Evolutionary conservation across 768 basidiomycete genomes (phyloP).

Genomic region (Leccinum ochraceum): DNA sequence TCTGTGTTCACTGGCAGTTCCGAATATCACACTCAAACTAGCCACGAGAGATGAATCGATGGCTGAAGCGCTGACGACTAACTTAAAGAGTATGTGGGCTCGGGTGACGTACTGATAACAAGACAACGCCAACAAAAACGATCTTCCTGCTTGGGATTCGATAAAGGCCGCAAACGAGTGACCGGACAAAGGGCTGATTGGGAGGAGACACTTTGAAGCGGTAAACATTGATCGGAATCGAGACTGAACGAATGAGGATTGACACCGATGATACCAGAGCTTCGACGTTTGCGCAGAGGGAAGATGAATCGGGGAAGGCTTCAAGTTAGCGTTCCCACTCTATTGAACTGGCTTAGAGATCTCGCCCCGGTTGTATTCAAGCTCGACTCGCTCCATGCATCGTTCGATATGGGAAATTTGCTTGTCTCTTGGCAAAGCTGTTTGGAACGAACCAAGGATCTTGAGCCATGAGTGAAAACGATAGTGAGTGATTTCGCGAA

Average conservation of each 20-base stretch:
- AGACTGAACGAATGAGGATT: background rate
- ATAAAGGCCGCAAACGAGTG: too few species aligned
- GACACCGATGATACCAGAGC: background rate
- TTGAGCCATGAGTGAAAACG: too few species aligned
- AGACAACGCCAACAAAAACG: background rate
- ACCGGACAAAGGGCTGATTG: background rate
- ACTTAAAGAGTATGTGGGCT: too few species aligned
- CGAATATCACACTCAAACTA: background rate
- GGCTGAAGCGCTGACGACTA: too few species aligned
- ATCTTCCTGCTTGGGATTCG: too few species aligned
- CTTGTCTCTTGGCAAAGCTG: too few species aligned
- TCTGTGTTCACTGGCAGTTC: background rate
- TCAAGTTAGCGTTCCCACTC: background rate
- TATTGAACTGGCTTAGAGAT: too few species aligned
- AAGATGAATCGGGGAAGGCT: background rate
- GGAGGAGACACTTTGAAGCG: background rate
- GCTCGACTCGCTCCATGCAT: too few species aligned
- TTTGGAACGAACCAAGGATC: too few species aligned
- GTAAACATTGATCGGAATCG: background rate
- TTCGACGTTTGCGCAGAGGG: background rate
- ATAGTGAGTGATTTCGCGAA: too few species aligned
- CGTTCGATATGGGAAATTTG: too few species aligned
- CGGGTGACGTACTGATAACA: background rate
- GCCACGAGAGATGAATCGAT: background rate
- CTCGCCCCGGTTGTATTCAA: too few species aligned